Evolutionary conservation across 202 grass and related monocot genomes (phyloP).

Genomic region (Carex sylvatica): DNA sequence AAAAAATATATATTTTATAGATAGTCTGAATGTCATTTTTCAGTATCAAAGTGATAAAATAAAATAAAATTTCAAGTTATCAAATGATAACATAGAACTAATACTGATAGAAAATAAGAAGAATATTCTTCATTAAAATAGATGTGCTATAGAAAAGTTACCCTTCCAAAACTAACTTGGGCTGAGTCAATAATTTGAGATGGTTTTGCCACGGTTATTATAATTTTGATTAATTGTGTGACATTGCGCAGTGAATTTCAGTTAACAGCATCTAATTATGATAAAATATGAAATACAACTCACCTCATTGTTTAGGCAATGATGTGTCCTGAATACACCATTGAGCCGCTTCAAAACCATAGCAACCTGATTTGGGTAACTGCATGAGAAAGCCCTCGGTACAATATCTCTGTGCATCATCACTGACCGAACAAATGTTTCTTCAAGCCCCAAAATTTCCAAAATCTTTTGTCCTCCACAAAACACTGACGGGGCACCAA

Average conservation of each 20-base stretch:
- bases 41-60: not conserved
- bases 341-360: conserved; percentile 76
- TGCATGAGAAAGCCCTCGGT: conserved; percentile 87
- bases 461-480: conserved; percentile 69
- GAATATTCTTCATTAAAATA: not conserved
- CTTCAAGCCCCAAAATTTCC: conserved; percentile 59
- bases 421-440: conserved; percentile 64
- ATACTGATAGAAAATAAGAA: not conserved
- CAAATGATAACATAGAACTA: not conserved
- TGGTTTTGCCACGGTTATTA: not conserved
- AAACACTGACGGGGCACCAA: conserved; percentile 89
- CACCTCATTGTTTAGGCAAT: conserved; percentile 76
- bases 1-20: no score
- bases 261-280: not conserved
- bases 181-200: not conserved
- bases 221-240: not conserved
- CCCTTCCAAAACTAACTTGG: not conserved
- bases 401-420: conserved; percentile 96
- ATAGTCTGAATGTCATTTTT: not conserved
- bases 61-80: not conserved
- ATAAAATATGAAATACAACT: conserved; percentile 9
- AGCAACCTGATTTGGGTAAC: conserved; percentile 73
- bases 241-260: not conserved
- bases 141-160: not conserved
- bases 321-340: conserved; percentile 55